phyloP scores from a whole-genome alignment of 768 basidiomycete genomes.

The Termitomyces titanicus region DNA sequence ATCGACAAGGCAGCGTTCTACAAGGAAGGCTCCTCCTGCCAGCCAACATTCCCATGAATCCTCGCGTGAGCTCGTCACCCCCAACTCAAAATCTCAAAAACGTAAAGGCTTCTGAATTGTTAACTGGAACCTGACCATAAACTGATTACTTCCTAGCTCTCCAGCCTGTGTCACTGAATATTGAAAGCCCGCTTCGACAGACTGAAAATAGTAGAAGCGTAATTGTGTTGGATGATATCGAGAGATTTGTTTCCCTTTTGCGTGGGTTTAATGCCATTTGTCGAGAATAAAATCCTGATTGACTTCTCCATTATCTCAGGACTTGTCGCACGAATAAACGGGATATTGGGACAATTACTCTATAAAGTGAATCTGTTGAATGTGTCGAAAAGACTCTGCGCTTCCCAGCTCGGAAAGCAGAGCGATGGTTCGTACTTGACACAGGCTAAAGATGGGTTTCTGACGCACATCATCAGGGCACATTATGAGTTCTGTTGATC shows the following conservation, averaged over 20 bases:
- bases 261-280: constrained; percentile 35
- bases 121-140: background rate
- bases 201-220: constrained; percentile 13
- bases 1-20: constrained; percentile 9
- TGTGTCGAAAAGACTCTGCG: constrained; percentile 56
- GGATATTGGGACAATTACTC: constrained; percentile 63
- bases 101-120: constrained; percentile 16
- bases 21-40: constrained; percentile 12
- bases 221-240: constrained; percentile 35
- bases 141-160: constrained; percentile 19
- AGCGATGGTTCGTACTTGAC: constrained; percentile 39
- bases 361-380: constrained; percentile 67
- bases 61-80: constrained; percentile 33
- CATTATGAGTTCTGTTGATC: constrained; percentile 57
- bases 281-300: background rate
- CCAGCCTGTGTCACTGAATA: constrained; percentile 27
- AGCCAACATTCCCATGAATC: constrained; percentile 9
- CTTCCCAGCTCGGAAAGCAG: constrained; percentile 36
- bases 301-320: constrained; percentile 31
- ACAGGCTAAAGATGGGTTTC: background rate
- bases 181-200: constrained; percentile 22
- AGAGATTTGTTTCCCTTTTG: constrained; percentile 43
- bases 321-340: constrained; percentile 57
- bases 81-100: constrained; percentile 38
- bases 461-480: constrained; percentile 41